These are phyloP conservation scores for Afroboletus lepidellus DNA, from an alignment of 1,284 basidiomycete genomes.

Conservation along the genomic window DNA sequence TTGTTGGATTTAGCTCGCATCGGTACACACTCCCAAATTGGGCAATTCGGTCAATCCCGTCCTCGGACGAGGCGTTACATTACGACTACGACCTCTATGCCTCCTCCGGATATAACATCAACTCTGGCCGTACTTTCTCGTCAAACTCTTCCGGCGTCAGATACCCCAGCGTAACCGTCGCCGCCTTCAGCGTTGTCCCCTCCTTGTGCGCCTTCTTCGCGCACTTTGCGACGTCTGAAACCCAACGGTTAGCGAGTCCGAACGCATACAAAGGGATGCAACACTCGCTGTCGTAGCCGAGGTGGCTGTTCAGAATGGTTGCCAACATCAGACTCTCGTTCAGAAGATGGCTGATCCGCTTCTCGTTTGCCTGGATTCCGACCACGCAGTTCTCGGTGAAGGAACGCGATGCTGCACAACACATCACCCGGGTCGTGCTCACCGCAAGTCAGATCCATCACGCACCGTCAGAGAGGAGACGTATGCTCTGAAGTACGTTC, in stretches of 20 bases:
- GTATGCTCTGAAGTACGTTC: constrained; percentile 95
- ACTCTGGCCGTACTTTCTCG: constrained; percentile 90
- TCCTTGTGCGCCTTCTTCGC: constrained; percentile 99
- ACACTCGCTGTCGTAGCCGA: constrained; percentile 91
- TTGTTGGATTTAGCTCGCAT: constrained; percentile 39
- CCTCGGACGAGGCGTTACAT: neutral
- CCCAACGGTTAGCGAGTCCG: constrained; percentile 11
- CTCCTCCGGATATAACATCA: constrained; percentile 78
- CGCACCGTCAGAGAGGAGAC: constrained; percentile 87
- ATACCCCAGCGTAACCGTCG: constrained; percentile 85
- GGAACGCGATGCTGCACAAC: constrained; percentile 66
- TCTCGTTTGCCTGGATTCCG: constrained; percentile 95
- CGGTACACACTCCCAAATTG: constrained; percentile 34
- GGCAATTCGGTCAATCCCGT: constrained; percentile 27
- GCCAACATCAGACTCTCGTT: constrained; percentile 97
- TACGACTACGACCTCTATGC: constrained; percentile 12
- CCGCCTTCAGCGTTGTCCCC: constrained; percentile 94
- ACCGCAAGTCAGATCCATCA: neutral
- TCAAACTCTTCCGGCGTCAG: constrained; percentile 94
- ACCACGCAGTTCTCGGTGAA: constrained; percentile 98
- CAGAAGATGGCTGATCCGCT: constrained; percentile 84
- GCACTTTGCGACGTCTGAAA: constrained; percentile 90
- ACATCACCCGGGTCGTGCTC: neutral
- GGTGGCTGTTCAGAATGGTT: constrained; percentile 89
- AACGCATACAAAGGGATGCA: neutral